A percentile compares a stretch with the other conserved stretches of the same genome.
Conservation (phyloP, 257 asterid species). For the Nicotiana attenuata region DNA sequence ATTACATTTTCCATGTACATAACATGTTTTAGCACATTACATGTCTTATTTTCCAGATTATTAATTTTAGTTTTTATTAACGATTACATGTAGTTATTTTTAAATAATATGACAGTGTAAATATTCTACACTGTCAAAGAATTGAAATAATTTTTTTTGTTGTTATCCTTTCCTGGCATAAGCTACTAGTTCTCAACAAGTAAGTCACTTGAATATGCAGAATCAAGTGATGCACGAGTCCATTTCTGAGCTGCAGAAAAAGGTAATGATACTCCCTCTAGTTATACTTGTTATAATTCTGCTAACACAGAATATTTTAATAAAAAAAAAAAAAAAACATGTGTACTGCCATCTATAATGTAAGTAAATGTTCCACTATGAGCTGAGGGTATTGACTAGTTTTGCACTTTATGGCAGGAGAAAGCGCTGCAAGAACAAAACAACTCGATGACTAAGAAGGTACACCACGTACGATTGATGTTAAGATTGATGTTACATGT, state of each 20-base stretch:
- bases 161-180: neutral
- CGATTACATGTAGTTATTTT: neutral
- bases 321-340: neutral
- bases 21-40: neutral
- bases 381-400: neutral
- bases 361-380: neutral
- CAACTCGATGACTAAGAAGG: constrained; percentile 49
- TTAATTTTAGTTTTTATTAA: neutral
- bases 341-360: neutral
- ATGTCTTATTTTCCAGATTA: neutral
- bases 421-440: constrained; percentile 53
- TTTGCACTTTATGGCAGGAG: constrained; percentile 40
- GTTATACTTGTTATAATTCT: neutral
- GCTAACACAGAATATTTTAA: neutral
- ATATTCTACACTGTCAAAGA: neutral
- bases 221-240: constrained; percentile 81
- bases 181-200: neutral
- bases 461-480: neutral
- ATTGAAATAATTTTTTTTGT: neutral
- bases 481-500: neutral
- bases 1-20: too few relatives aligned
- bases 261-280: constrained; percentile 32
- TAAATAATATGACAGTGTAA: too few relatives aligned
- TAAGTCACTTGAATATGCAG: constrained; percentile 26
- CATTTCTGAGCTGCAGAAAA: constrained; percentile 64